A percentile compares a stretch with the other conserved stretches of the same genome.
These are phyloP conservation scores for Cladophialophora carrionii DNA, from an alignment of 2,329 filamentous ascomycete species.

Conservation along the genomic window DNA sequence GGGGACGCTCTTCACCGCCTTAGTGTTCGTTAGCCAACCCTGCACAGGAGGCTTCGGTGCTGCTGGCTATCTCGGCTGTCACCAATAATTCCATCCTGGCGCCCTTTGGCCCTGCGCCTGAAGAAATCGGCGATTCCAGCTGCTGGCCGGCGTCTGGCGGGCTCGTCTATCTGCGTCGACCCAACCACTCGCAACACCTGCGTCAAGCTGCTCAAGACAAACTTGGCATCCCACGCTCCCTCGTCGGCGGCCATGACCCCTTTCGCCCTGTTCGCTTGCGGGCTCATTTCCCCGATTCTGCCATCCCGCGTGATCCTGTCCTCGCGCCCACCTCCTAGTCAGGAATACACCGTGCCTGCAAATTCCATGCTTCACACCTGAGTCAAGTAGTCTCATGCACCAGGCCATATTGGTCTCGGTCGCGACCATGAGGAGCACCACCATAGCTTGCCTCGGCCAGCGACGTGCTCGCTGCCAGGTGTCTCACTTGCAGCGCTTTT, in stretches of 20 bases:
- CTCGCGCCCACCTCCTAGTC: background rate
- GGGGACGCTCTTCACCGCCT: constrained; percentile 3
- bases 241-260: background rate
- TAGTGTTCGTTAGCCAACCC: background rate
- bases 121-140: background rate
- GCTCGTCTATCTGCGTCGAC: background rate
- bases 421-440: background rate
- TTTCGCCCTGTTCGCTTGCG: constrained; percentile 5
- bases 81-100: background rate
- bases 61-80: background rate
- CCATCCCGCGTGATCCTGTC: constrained; percentile 8
- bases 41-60: background rate
- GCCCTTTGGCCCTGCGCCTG: background rate
- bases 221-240: constrained; percentile 7
- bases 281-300: constrained; percentile 8
- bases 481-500: constrained; percentile 87
- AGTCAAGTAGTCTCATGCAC: constrained; percentile 16
- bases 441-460: background rate
- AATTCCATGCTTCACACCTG: background rate
- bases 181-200: background rate
- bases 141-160: background rate
- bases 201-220: background rate
- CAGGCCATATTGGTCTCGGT: background rate
- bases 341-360: background rate
- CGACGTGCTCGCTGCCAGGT: background rate